A percentile compares a stretch with the other conserved stretches of the same genome.
Evolutionary conservation across 2,329 filamentous ascomycete genomes (phyloP).

Genomic region (Talaromyces albobiverticillius): DNA sequence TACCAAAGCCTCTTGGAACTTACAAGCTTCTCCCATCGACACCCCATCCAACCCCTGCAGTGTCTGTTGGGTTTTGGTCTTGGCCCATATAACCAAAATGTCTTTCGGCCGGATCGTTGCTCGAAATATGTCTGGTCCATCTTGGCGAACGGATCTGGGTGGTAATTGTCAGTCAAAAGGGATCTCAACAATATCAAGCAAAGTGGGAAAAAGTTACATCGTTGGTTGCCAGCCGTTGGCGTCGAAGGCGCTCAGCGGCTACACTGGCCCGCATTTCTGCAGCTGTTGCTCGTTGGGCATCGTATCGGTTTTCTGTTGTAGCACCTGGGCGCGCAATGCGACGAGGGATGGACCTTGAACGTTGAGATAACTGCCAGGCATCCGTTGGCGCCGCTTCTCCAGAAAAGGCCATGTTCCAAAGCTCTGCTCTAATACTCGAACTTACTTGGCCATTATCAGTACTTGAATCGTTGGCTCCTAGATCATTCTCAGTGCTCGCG

Average conservation of each 20-base stretch:
- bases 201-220: slow-evolving; percentile 26
- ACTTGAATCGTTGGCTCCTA: slow-evolving; percentile 21
- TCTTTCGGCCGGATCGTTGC: slow-evolving; percentile 32
- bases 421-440: not conserved
- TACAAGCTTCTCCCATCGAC: slow-evolving; percentile 46
- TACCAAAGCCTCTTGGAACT: slow-evolving; percentile 22
- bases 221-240: slow-evolving; percentile 34
- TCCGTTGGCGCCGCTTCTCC: slow-evolving; percentile 17
- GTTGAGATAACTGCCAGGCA: slow-evolving; percentile 27
- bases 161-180: slow-evolving; percentile 28
- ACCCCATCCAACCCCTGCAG: slow-evolving; percentile 48
- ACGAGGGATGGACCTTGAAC: slow-evolving; percentile 35
- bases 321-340: slow-evolving; percentile 27
- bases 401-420: slow-evolving; percentile 9
- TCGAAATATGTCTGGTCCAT: slow-evolving; percentile 36
- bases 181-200: slow-evolving; percentile 8
- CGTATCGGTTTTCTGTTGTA: slow-evolving; percentile 25
- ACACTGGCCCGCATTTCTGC: slow-evolving; percentile 38
- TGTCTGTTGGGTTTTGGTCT: slow-evolving; percentile 39
- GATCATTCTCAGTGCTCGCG: slow-evolving; percentile 22
- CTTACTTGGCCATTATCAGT: slow-evolving; percentile 11
- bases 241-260: slow-evolving; percentile 37
- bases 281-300: slow-evolving; percentile 25
- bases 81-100: slow-evolving; percentile 27
- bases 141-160: slow-evolving; percentile 33